These are phyloP conservation scores for Phytophthora ramorum DNA, from an alignment of 352 stramenopile genomes.

Conservation along the genomic window DNA sequence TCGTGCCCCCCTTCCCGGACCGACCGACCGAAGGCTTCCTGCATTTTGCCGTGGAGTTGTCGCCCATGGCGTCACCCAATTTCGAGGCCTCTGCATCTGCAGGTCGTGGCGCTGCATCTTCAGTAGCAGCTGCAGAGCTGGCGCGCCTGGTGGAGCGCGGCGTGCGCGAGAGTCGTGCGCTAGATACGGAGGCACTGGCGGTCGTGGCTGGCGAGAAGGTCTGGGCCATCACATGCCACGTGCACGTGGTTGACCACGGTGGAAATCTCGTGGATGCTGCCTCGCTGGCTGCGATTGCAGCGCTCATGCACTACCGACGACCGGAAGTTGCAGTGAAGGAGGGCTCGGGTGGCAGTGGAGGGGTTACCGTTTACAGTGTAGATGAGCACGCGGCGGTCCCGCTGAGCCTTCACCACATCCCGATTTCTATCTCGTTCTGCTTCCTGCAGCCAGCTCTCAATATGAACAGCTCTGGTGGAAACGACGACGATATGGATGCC, in stretches of 20 bases:
- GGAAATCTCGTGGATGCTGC: slow-evolving; percentile 94
- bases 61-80: slow-evolving; percentile 81
- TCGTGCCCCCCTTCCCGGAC: slow-evolving; percentile 88
- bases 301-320: slow-evolving; percentile 94
- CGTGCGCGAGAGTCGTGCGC: slow-evolving; percentile 90
- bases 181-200: slow-evolving; percentile 96
- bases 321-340: slow-evolving; percentile 85
- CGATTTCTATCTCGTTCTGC: slow-evolving; percentile 95
- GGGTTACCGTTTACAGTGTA: slow-evolving; percentile 79
- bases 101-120: slow-evolving; percentile 53
- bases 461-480: slow-evolving; percentile 9
- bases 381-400: slow-evolving; percentile 92
- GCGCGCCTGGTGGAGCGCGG: slow-evolving; percentile 92
- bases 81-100: slow-evolving; percentile 61
- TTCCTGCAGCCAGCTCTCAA: slow-evolving; percentile 57
- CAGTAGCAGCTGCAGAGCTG: slow-evolving; percentile 67
- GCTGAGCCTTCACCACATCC: slow-evolving; percentile 95
- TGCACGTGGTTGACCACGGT: slow-evolving; percentile 93
- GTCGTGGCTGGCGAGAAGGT: slow-evolving; percentile 94
- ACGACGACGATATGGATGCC: slow-evolving; percentile 29
- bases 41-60: slow-evolving; percentile 87
- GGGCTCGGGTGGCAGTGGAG: slow-evolving; percentile 16
- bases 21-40: slow-evolving; percentile 89
- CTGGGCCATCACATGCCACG: slow-evolving; percentile 92
- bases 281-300: slow-evolving; percentile 93